These are phyloP conservation scores for Dryadomyces quercus-mongolicae DNA, from an alignment of 2,329 filamentous ascomycete genomes.

Conservation along the genomic window DNA sequence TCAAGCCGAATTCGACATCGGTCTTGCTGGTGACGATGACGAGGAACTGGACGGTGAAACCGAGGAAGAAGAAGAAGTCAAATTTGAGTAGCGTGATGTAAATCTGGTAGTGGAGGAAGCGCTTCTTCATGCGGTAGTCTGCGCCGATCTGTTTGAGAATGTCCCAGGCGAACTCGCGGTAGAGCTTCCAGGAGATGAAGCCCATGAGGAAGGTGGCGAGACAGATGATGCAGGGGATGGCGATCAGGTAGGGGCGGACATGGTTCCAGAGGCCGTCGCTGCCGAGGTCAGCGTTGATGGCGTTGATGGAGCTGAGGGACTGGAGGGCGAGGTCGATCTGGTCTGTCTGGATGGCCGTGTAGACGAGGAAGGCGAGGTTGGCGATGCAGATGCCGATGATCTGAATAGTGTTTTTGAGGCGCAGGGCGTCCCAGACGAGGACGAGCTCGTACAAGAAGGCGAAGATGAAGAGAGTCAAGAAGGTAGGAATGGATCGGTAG, in stretches of 20 bases:
- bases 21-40: conserved; percentile 68
- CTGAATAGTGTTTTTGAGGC: conserved; percentile 96
- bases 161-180: conserved; percentile 97
- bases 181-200: conserved; percentile 84
- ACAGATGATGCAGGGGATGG: conserved; percentile 75
- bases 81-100: conserved; percentile 98
- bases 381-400: conserved; percentile 89
- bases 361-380: conserved; percentile 83
- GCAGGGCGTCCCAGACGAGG: conserved; percentile 84
- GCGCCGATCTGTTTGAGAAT: conserved; percentile 99
- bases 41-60: conserved; percentile 95
- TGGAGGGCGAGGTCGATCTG: conserved; percentile 69
- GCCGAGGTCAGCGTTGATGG: conserved; percentile 10
- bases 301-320: conserved; percentile 38
- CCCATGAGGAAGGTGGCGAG: conserved; percentile 61
- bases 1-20: conserved; percentile 71
- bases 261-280: conserved; percentile 49
- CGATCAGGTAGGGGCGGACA: conserved; percentile 65
- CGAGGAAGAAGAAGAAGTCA: conserved; percentile 99
- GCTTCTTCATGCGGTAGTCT: conserved; percentile 90
- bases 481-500: conserved; percentile 74
- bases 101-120: conserved; percentile 95
- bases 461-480: conserved; percentile 93
- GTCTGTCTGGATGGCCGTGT: conserved; percentile 84
- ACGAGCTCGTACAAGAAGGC: conserved; percentile 87